Evolutionary conservation across 176 grass and related monocot species (phyloP), one percentile per base, ranked within the genome.

Genomic region (Ensete glaucum): DNA sequence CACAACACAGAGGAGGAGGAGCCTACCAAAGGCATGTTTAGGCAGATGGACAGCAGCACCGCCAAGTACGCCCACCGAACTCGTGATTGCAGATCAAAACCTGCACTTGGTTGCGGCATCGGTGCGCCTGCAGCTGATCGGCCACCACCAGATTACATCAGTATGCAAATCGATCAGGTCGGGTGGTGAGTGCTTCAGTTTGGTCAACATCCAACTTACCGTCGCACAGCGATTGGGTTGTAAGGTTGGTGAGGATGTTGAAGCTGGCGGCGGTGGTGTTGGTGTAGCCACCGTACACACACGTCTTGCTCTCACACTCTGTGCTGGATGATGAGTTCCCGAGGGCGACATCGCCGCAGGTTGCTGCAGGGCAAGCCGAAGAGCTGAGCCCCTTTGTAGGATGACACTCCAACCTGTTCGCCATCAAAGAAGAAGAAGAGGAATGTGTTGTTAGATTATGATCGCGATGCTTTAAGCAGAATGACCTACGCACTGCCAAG

Each of bases 221-320:
- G n/a, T 55, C 82, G 84, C 94, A 98, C 24, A 80, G 8, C n/a
- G 86, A 80, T 54, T 54, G 81, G 34, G 78, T 81, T 27, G 95
- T 99, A 21, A 88, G 64, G 73, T 89, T 89, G 64, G 88, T n/a
- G 1, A 91, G 81, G 72, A 99, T 99, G 76, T 19, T 58, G 69
- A 99, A 94, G 0, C 83, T 80, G 64, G 90, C 82, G 60, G 85
- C 78, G 64, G 90, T 84, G 65, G 58, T 72, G 59, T 89, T 94
- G 25, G 95, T 94, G 81, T 94, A 99, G 64, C 95, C 95, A 6
- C 73, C 81, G 14, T 99, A 99, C 15, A 82, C 80, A 72, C 95
- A 99, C 2, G 59, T 62, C 9, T 64, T 91, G 76, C 48, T 72
- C 76, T 87, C 86, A 15, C 95, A 99, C 20, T 76, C 65, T 6